These are phyloP conservation scores for Kandelia obovata DNA, from an alignment of 345 rosid genomes.

Conservation along the genomic window DNA sequence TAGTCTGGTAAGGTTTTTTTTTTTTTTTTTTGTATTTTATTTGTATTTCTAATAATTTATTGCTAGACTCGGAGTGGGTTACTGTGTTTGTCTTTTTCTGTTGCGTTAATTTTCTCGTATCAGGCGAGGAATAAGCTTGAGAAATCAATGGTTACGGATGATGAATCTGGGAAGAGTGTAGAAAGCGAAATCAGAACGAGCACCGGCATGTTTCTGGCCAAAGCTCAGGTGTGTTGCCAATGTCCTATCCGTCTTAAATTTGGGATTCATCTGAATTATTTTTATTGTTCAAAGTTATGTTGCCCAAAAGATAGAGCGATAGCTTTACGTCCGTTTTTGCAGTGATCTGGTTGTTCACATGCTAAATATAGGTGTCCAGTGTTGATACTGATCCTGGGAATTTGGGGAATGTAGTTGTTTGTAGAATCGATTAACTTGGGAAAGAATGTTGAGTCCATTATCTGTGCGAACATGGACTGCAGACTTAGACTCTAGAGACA, in stretches of 20 bases:
- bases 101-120: slow-evolving; percentile 6
- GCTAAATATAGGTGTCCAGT: too few species aligned
- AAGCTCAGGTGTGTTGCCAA: slow-evolving; percentile 56
- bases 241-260: neutral
- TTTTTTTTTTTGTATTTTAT: too few species aligned
- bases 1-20: slow-evolving; percentile 41
- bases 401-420: too few species aligned
- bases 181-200: slow-evolving; percentile 87
- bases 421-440: too few species aligned
- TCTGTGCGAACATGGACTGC: too few species aligned
- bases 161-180: slow-evolving; percentile 72
- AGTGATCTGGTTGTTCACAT: too few species aligned
- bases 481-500: too few species aligned
- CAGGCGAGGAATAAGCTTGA: slow-evolving; percentile 83
- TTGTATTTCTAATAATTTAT: neutral
- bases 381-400: too few species aligned
- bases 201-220: slow-evolving; percentile 79
- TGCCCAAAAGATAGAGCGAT: too few species aligned
- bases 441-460: too few species aligned
- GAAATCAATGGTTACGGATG: slow-evolving; percentile 90
- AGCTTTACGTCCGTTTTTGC: too few species aligned
- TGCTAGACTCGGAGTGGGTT: neutral
- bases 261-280: neutral
- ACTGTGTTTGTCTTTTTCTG: neutral
- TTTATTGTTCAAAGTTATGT: too few species aligned